These are phyloP conservation scores for Pythium phragmiticola DNA, from an alignment of 352 stramenopile genomes.

Conservation along the genomic window DNA sequence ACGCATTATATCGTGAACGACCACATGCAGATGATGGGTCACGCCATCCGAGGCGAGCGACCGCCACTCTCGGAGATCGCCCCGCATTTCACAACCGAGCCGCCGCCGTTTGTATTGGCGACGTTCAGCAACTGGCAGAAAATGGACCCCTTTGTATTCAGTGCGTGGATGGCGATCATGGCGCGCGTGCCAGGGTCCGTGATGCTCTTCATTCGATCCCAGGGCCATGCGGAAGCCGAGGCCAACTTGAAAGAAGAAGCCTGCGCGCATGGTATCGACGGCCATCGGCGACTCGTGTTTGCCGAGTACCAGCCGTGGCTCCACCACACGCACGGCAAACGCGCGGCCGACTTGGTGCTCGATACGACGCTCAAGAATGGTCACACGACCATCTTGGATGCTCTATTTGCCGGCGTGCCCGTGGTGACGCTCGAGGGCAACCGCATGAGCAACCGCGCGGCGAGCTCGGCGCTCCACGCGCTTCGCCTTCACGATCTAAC, in stretches of 20 bases:
- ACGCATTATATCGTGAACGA: constrained; percentile 85
- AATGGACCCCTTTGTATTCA: constrained; percentile 74
- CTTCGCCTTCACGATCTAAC: constrained; percentile 52
- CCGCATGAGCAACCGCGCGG: constrained; percentile 67
- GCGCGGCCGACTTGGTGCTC: constrained; percentile 66
- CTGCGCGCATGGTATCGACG: constrained; percentile 48
- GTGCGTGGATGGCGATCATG: constrained; percentile 80
- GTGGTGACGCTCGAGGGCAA: constrained; percentile 66
- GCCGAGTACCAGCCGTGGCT: constrained; percentile 66
- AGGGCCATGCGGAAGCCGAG: constrained; percentile 44
- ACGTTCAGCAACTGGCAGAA: constrained; percentile 90
- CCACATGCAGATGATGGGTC: constrained; percentile 73
- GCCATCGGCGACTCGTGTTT: constrained; percentile 54
- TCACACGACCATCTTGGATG: constrained; percentile 81
- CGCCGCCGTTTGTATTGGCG: constrained; percentile 58
- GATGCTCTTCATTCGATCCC: constrained; percentile 78
- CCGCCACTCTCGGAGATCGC: constrained; percentile 22
- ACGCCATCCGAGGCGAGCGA: constrained; percentile 37
- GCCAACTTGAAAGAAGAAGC: constrained; percentile 53
- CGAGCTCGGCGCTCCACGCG: constrained; percentile 53
- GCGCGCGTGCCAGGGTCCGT: constrained; percentile 57
- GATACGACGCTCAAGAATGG: constrained; percentile 86
- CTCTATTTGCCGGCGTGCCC: constrained; percentile 73
- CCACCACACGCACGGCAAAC: constrained; percentile 74
- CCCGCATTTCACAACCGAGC: constrained; percentile 11